phyloP scores from a whole-genome alignment of 2,329 filamentous ascomycete genomes.

The Triangularia verruculosa region DNA sequence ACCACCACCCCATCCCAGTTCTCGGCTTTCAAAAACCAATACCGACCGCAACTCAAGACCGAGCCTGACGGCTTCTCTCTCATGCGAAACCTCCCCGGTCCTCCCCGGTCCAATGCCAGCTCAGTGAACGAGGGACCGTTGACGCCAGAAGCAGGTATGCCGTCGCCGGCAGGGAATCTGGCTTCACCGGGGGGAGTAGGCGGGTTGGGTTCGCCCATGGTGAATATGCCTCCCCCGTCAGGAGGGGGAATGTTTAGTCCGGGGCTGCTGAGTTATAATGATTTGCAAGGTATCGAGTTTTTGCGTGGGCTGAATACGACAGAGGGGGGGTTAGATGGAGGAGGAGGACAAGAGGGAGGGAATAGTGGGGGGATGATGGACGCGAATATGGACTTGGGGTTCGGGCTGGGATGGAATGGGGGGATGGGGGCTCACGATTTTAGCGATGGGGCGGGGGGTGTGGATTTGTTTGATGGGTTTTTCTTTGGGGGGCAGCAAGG shows the following conservation, averaged over 20 bases:
- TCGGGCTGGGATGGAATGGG: slow-evolving; percentile 62
- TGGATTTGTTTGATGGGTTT: slow-evolving; percentile 70
- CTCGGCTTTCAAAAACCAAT: slow-evolving; percentile 33
- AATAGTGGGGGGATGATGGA: slow-evolving; percentile 35
- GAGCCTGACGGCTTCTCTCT: slow-evolving; percentile 40
- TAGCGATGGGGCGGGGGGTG: slow-evolving; percentile 51
- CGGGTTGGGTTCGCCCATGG: slow-evolving; percentile 14
- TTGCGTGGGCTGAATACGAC: slow-evolving; percentile 42
- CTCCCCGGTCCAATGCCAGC: slow-evolving; percentile 38
- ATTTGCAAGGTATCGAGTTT: slow-evolving; percentile 54
- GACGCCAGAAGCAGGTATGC: slow-evolving; percentile 32
- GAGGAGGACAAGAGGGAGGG: not conserved
- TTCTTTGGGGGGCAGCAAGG: slow-evolving; percentile 62
- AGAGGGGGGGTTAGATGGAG: not conserved
- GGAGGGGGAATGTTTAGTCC: slow-evolving; percentile 32
- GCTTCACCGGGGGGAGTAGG: slow-evolving; percentile 13
- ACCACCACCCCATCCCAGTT: slow-evolving; percentile 41
- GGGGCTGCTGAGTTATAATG: slow-evolving; percentile 39
- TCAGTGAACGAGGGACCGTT: slow-evolving; percentile 33
- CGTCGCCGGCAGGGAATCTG: slow-evolving; percentile 39
- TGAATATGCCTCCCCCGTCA: slow-evolving; percentile 14
- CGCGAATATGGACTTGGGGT: slow-evolving; percentile 60
- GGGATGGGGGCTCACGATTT: slow-evolving; percentile 56
- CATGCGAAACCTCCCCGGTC: slow-evolving; percentile 41
- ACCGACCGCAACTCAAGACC: slow-evolving; percentile 32